These are phyloP conservation scores for Alternaria dauci DNA, from an alignment of 2,329 filamentous ascomycete species.

Conservation along the genomic window DNA sequence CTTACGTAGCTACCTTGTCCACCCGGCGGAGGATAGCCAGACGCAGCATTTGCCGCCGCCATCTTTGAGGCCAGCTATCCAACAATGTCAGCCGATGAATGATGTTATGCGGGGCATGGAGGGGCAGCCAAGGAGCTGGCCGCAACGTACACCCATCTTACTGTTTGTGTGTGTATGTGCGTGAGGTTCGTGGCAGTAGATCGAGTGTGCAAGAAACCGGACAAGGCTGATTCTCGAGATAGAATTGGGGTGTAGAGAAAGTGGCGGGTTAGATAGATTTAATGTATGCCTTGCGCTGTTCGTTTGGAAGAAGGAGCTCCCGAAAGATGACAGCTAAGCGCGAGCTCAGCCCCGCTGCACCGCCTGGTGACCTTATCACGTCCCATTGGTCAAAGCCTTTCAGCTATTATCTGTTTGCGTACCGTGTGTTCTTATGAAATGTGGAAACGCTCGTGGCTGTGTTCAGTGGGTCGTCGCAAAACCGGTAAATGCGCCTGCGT, in stretches of 20 bases:
- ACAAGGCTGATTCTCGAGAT: constrained; percentile 21
- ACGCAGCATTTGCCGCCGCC: constrained; percentile 52
- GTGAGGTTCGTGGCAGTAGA: background rate
- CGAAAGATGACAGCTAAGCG: constrained; percentile 5
- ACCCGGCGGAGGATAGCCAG: constrained; percentile 48
- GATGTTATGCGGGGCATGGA: constrained; percentile 32
- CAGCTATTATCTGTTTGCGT: constrained; percentile 9
- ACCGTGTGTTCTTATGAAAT: constrained; percentile 8
- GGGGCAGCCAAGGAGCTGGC: constrained; percentile 23
- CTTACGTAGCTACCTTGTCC: constrained; percentile 63
- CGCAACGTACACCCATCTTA: constrained; percentile 32
- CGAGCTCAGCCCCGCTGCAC: constrained; percentile 10
- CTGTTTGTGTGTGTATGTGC: constrained; percentile 2
- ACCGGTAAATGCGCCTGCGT: background rate
- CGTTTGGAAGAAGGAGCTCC: background rate
- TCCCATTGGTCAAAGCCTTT: constrained; percentile 1
- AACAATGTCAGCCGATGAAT: constrained; percentile 39
- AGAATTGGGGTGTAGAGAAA: constrained; percentile 9
- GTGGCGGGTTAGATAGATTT: constrained; percentile 20
- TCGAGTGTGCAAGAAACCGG: background rate
- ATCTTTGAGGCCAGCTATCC: constrained; percentile 57
- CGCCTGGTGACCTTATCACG: background rate
- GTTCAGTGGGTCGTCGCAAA: constrained; percentile 4
- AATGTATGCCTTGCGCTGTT: constrained; percentile 20
- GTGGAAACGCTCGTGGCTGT: constrained; percentile 17